These are phyloP conservation scores for Hyaloscypha bicolor DNA, from an alignment of 495 filamentous ascomycete genomes.

Conservation along the genomic window DNA sequence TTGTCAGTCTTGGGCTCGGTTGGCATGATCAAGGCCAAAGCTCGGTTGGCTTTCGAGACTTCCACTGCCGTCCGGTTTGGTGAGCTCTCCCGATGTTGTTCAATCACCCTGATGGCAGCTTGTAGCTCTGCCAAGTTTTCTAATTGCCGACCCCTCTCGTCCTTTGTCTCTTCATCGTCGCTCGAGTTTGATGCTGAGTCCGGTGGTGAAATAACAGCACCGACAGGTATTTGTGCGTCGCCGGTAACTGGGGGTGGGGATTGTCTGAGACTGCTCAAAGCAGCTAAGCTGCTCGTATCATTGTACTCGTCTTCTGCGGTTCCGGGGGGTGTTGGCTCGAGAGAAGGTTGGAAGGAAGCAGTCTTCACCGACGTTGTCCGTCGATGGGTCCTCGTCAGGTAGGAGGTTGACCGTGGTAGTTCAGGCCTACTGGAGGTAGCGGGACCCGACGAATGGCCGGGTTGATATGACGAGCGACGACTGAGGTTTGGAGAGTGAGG, in stretches of 20 bases:
- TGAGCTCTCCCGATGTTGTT: conserved; percentile 65
- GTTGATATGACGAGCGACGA: conserved; percentile 56
- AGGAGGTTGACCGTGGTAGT: conserved; percentile 75
- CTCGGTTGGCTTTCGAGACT: conserved; percentile 34
- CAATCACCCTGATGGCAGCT: conserved; percentile 78
- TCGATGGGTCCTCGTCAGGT: conserved; percentile 59
- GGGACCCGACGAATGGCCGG: conserved; percentile 36
- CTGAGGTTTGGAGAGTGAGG: conserved; percentile 63
- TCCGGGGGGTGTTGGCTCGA: conserved; percentile 42
- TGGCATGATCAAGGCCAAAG: conserved; percentile 40
- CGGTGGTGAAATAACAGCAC: conserved; percentile 83
- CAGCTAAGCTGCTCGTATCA: conserved; percentile 34
- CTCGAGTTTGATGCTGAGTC: conserved; percentile 77
- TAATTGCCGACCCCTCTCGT: conserved; percentile 53
- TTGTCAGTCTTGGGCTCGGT: conserved; percentile 32
- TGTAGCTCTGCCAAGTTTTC: conserved; percentile 77
- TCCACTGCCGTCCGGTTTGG: conserved; percentile 46
- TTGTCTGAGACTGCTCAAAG: conserved; percentile 65
- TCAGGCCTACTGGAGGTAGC: conserved; percentile 49
- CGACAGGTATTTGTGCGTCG: conserved; percentile 68
- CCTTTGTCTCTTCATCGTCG: conserved; percentile 74
- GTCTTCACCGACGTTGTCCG: conserved; percentile 38
- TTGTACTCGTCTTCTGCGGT: conserved; percentile 54
- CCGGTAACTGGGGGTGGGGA: conserved; percentile 77
- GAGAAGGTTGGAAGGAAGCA: conserved; percentile 34